Base-by-base conservation (phyloP, 305 asterid genomes). In the Caryopteris hybrid region DNA sequence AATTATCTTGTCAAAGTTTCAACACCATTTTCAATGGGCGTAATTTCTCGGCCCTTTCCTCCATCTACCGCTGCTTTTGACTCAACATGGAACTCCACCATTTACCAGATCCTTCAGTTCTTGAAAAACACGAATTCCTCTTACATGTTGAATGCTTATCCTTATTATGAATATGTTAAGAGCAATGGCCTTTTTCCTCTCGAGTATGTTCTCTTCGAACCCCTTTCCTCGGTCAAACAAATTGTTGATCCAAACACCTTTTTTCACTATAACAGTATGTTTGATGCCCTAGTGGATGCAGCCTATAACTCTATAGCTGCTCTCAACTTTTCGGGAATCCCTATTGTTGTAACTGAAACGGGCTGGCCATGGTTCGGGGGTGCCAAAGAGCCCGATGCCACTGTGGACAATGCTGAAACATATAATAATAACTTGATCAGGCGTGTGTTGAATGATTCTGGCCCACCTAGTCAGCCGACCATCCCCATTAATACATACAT, bases 351-450 rank as follows among this genome's bases (percentile, higher is more conserved):
- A 68, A 92, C 95, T 0, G 98, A 92, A 78, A 87, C 98, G 1
- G 98, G 98, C 16, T 92, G 98, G 98, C 98, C 98, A 1, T 92
- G 88, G 83, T 48, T 73, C 48, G 98, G 98, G 0, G 90, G 87
- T 27, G 41, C 83, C 13, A 81, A 68, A 0, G 98, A 92, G 71
- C 85, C 89, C 1, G 90, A 84, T 73, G 97, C 97, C 8, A 83
- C 88, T 0, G 7, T 55, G 21, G 71, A 76, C 50, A 86, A 90
- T 74, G 95, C 95, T 0, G 86, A 85, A 68, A 73, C 81, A 0
- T 88, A 84, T 72, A 86, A 76, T 11, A 76, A 75, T 14, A 90
- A 90, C 70, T 78, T 90, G 80, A 76, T 88, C 13, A 72, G 71
- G 72, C 90, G 93, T 22, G 91, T 84, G 62, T 74, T 83, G 25